Evolutionary conservation across 192 early-diverging fungal genomes (phyloP), one percentile per base, ranked within the genome.

Genomic region (Spinellus fusiger): DNA sequence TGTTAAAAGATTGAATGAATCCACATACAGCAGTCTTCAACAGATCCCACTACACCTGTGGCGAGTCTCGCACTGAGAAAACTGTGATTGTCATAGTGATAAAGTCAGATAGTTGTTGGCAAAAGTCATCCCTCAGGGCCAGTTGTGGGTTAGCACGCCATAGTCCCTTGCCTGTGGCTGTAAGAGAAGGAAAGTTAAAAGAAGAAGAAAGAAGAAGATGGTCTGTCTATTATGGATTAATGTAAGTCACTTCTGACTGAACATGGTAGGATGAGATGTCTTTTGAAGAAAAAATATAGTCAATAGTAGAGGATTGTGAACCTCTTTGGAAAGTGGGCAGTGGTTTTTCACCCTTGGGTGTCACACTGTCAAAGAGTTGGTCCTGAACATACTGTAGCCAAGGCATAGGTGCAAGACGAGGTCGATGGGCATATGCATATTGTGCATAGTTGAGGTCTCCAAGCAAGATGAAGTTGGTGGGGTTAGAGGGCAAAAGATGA

Each of bases 81-180:
- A 10, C 40, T 44, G 40, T 44, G 18, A 12, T n/a, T n/a, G 20
- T 5, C 16, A 7, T 15, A 15, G 27, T 28, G 31, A 16, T 5
- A 28, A 12, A 12, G 5, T 28, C 13, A 28, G 23, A 52, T 16
- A 52, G 23, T 52, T 52, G 23, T 5, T 29, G 8, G 4, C 27
- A 28, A 16, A 52, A 52, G 16, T 23, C 8, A 9, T 22, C 13
- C 23, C 8, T 29, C 5, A 28, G 27, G 18, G 53, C 53, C 22
- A 54, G 15, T 3, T 31, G 32, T 33, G 53, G 31, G 28, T 54
- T 27, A 54, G 53, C 53, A 13, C 53, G 31, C 53, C 38, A 58
- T 38, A 44, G 2, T 29, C 56, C 56, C 13, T 58, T 48, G 5
- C 54, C 35, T 12, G 1, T 44, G 10, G 15, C 15, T 3, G 40